phyloP scores from a whole-genome alignment of 1,284 basidiomycete genomes.

The Cystobasidium pallidum region DNA sequence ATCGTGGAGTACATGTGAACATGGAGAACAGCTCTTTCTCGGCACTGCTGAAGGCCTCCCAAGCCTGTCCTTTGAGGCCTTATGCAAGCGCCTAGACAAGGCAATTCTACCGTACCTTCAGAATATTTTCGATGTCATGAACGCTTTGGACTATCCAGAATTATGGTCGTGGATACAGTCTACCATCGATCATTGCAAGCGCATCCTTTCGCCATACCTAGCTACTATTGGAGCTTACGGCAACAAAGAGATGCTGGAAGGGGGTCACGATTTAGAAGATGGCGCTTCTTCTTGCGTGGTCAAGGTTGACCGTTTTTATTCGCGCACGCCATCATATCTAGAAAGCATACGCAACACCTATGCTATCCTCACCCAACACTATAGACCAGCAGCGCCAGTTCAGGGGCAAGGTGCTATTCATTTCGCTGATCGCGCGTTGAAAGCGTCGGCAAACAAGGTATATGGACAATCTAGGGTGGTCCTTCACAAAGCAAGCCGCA shows the following conservation, averaged over 20 bases:
- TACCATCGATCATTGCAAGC: neutral
- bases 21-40: constrained; percentile 7
- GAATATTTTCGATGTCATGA: neutral
- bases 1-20: neutral
- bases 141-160: neutral
- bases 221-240: neutral
- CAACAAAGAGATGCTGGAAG: neutral
- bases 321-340: neutral
- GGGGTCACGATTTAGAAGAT: neutral
- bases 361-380: neutral
- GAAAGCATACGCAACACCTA: neutral
- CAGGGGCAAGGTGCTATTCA: neutral
- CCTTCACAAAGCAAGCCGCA: neutral
- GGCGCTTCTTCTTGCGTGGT: neutral
- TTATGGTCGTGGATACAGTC: neutral
- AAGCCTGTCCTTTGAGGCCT: neutral
- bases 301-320: neutral
- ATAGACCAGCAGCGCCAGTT: neutral
- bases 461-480: neutral
- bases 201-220: neutral
- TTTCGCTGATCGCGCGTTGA: neutral
- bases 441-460: constrained; percentile 1
- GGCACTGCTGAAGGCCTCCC: neutral
- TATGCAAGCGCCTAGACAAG: constrained; percentile 5
- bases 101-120: neutral